Evolutionary conservation across 768 basidiomycete genomes (phyloP).

Genomic region (Lanmaoa pseudosensibilis): DNA sequence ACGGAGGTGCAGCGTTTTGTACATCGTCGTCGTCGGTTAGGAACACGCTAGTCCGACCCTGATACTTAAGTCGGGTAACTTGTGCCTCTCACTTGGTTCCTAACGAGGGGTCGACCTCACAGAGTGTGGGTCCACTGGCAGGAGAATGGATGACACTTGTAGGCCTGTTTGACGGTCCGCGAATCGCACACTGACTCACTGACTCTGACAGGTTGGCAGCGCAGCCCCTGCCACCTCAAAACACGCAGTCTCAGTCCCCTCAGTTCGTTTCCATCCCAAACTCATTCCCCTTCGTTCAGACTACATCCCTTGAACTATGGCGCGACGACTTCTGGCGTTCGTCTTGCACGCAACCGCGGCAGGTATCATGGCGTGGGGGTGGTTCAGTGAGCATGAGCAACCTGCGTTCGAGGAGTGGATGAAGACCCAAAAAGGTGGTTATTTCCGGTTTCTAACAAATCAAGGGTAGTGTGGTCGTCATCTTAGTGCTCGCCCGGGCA

Average conservation of each 20-base stretch:
- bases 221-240: neutral
- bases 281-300: neutral
- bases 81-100: no score
- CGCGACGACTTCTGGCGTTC: constrained; percentile 13
- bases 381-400: constrained; percentile 14
- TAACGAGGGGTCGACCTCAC: no score
- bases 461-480: constrained; percentile 47
- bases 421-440: constrained; percentile 56
- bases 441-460: constrained; percentile 74
- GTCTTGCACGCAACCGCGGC: constrained; percentile 35
- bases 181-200: no score
- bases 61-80: no score
- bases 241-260: neutral
- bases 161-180: neutral
- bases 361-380: constrained; percentile 40
- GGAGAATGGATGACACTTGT: neutral
- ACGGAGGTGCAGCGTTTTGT: neutral
- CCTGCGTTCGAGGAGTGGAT: constrained; percentile 34
- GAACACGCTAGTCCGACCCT: no score
- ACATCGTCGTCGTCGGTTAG: neutral
- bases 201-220: neutral
- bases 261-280: neutral
- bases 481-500: no score
- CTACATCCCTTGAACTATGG: constrained; percentile 6
- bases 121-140: no score